Conservation (phyloP, 306 rosid species). For the Senna siamea region DNA sequence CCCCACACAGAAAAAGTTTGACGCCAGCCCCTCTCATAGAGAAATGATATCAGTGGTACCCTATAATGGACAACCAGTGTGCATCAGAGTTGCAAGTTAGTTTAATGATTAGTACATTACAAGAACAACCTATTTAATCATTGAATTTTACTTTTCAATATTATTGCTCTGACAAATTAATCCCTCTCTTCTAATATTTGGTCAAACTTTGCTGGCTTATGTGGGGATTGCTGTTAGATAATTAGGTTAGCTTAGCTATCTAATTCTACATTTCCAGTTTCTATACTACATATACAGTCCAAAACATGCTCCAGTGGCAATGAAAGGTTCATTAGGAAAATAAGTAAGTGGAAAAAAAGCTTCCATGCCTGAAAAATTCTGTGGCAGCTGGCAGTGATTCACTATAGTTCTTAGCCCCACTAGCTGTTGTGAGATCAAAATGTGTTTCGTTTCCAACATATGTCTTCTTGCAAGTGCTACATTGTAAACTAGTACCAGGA, state of each 20-base stretch:
- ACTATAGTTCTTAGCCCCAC: constrained; percentile 63
- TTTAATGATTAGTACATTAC: neutral
- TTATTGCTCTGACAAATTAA: neutral
- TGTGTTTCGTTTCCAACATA: constrained; percentile 67
- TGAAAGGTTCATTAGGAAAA: neutral
- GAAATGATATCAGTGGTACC: constrained; percentile 73
- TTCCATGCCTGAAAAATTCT: constrained; percentile 76
- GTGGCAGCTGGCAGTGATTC: constrained; percentile 76
- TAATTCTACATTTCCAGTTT: constrained; percentile 1
- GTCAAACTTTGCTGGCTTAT: neutral
- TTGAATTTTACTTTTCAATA: neutral
- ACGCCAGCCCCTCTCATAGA: constrained; percentile 99
- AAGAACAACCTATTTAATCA: constrained; percentile 13
- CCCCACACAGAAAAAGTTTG: constrained; percentile 68
- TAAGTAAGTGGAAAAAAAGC: neutral
- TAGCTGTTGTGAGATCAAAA: constrained; percentile 63
- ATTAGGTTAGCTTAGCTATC: neutral
- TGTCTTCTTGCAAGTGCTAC: constrained; percentile 77
- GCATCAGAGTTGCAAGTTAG: constrained; percentile 32
- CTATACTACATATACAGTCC: neutral
- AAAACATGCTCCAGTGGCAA: neutral
- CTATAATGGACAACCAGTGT: constrained; percentile 52
- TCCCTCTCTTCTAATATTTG: neutral
- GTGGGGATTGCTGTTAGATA: neutral
- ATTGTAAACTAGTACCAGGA: constrained; percentile 64